Conservation (phyloP, 139 green algal genomes). For the Yamagishiella unicocca region DNA sequence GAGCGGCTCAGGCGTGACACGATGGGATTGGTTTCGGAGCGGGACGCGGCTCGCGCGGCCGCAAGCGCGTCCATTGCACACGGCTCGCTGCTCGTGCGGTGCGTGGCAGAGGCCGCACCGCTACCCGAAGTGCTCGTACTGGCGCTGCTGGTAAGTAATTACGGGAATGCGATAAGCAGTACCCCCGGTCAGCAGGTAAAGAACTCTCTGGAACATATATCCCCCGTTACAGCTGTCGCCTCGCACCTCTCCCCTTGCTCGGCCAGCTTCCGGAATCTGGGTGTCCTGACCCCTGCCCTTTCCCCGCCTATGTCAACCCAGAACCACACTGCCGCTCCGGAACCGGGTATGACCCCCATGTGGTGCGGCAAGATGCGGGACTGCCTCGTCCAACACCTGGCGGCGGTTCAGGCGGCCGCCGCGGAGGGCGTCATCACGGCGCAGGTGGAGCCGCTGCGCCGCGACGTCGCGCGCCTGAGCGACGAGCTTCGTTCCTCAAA, state of each 20-base stretch:
- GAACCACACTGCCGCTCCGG: not conserved
- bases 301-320: too few relatives aligned
- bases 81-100: not conserved
- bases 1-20: constrained; percentile 4
- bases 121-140: constrained; percentile 15
- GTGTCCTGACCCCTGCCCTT: too few relatives aligned
- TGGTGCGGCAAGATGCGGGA: constrained; percentile 38
- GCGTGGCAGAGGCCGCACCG: constrained; percentile 24
- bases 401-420: not conserved
- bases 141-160: constrained; percentile 27
- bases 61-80: not conserved
- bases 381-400: not conserved
- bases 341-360: not conserved
- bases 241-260: too few relatives aligned
- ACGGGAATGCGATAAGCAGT: too few relatives aligned
- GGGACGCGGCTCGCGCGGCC: not conserved
- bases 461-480: not conserved
- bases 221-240: too few relatives aligned
- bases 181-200: too few relatives aligned
- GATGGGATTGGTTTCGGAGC: not conserved
- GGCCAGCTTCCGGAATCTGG: too few relatives aligned
- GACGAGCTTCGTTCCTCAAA: not conserved
- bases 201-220: too few relatives aligned
- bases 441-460: constrained; percentile 16
- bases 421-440: not conserved